phyloP scores from a whole-genome alignment of 2,329 filamentous ascomycete genomes.

The Chalara sp. region DNA sequence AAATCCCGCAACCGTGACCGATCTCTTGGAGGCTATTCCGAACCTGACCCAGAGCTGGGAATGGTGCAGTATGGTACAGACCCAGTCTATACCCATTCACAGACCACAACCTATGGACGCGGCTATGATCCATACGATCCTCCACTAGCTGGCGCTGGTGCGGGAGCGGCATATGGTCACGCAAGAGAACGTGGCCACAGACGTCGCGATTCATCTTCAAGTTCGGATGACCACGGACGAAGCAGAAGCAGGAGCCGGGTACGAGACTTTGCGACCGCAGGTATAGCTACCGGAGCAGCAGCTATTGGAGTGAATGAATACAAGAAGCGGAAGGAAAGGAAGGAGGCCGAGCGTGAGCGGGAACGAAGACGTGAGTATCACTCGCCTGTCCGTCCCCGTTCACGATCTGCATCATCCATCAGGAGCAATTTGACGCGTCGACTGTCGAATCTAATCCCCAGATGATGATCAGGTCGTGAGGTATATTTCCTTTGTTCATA shows the following conservation, averaged over 20 bases:
- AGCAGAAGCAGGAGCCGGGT: slow-evolving; percentile 40
- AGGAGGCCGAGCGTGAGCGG: slow-evolving; percentile 29
- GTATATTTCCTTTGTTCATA: slow-evolving; percentile 2
- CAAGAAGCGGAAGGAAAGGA: slow-evolving; percentile 38
- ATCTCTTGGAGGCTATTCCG: slow-evolving; percentile 45
- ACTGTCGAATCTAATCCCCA: slow-evolving; percentile 26
- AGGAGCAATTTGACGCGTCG: slow-evolving; percentile 21
- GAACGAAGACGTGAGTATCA: slow-evolving; percentile 25
- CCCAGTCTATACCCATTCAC: slow-evolving; percentile 40
- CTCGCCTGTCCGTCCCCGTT: slow-evolving; percentile 25
- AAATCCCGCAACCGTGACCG: slow-evolving; percentile 21
- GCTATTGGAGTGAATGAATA: slow-evolving; percentile 58
- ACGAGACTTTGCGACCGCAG: slow-evolving; percentile 48
- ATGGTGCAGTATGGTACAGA: slow-evolving; percentile 60
- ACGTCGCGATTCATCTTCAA: slow-evolving; percentile 18
- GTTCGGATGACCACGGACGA: slow-evolving; percentile 15
- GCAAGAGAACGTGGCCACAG: slow-evolving; percentile 14
- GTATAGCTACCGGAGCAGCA: slow-evolving; percentile 50
- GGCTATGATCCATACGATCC: slow-evolving; percentile 18
- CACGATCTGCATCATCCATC: slow-evolving; percentile 24
- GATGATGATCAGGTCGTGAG: slow-evolving; percentile 11
- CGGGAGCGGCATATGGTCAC: slow-evolving; percentile 19
- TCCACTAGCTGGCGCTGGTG: slow-evolving; percentile 14
- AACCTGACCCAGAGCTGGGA: slow-evolving; percentile 53
- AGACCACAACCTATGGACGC: slow-evolving; percentile 22